Conservation (phyloP, 805 yeast genomes). For the Hanseniaspora occidentalis region DNA sequence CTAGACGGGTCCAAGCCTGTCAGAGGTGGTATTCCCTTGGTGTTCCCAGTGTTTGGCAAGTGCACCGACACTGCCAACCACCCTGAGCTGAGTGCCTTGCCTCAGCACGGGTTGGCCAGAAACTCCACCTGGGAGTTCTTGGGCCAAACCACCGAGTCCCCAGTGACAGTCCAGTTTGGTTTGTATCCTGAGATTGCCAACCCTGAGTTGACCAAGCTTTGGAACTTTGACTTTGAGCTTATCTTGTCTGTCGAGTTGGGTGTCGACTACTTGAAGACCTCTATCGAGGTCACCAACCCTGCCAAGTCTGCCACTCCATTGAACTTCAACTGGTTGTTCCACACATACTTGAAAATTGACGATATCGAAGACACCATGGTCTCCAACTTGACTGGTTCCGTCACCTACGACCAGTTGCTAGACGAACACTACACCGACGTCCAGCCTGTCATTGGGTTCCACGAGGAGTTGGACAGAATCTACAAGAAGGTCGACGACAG, state of each 20-base stretch:
- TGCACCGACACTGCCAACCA: slow-evolving; percentile 28
- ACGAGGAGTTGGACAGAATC: slow-evolving; percentile 75
- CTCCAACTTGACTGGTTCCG: slow-evolving; percentile 62
- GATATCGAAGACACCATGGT: slow-evolving; percentile 73
- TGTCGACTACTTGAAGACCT: slow-evolving; percentile 46
- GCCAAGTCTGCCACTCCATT: slow-evolving; percentile 39
- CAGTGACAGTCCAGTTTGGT: slow-evolving; percentile 82
- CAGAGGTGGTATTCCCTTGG: slow-evolving; percentile 94
- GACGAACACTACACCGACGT: slow-evolving; percentile 51
- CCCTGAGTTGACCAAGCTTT: slow-evolving; percentile 48
- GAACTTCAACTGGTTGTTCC: slow-evolving; percentile 92
- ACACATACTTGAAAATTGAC: slow-evolving; percentile 65
- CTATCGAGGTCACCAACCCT: slow-evolving; percentile 64
- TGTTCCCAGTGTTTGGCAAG: slow-evolving; percentile 88
- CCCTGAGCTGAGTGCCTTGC: slow-evolving; percentile 52
- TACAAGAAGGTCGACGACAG: slow-evolving; percentile 48
- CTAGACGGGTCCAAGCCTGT: slow-evolving; percentile 90
- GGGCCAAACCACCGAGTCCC: slow-evolving; percentile 62
- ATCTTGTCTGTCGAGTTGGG: slow-evolving; percentile 55
- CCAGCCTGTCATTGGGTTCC: slow-evolving; percentile 62
- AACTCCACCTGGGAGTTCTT: slow-evolving; percentile 85
- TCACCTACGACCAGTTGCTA: slow-evolving; percentile 66
- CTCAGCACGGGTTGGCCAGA: slow-evolving; percentile 96
- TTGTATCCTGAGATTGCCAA: slow-evolving; percentile 76
- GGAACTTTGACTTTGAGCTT: slow-evolving; percentile 62